Evolutionary conservation across 441 rosid genomes (phyloP).

Genomic region (Breynia disticha): DNA sequence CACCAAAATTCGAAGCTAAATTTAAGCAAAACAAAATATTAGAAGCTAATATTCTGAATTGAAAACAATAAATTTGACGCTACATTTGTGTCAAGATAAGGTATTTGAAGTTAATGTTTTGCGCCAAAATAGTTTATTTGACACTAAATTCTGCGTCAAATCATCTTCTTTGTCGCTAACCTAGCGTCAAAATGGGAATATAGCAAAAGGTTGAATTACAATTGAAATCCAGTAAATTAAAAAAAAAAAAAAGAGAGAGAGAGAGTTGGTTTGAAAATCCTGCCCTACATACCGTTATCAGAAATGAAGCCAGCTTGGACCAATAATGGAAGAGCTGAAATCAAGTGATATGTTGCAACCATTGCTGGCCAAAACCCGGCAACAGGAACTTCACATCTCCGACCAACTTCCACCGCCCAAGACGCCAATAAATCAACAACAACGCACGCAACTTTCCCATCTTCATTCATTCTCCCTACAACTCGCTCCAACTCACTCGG

Average conservation of each 20-base stretch:
- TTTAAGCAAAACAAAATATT: no score
- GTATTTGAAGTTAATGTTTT: no score
- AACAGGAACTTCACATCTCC: constrained; percentile 36
- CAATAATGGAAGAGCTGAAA: constrained; percentile 56
- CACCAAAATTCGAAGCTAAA: no score
- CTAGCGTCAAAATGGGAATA: no score
- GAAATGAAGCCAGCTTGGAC: constrained; percentile 37
- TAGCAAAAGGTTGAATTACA: no score
- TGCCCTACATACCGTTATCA: constrained; percentile 37
- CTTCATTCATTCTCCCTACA: constrained; percentile 20
- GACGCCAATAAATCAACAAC: constrained; percentile 63
- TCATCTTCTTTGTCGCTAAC: no score
- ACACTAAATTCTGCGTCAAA: no score
- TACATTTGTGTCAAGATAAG: no score
- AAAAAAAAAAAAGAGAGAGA: background rate
- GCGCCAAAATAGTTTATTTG: no score
- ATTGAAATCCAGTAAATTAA: no score
- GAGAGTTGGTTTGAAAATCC: background rate
- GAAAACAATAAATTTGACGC: no score
- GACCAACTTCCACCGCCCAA: constrained; percentile 50
- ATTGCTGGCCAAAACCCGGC: constrained; percentile 77
- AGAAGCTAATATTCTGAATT: no score
- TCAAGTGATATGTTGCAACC: constrained; percentile 45
- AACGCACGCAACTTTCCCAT: constrained; percentile 32
- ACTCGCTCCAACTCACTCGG: constrained; percentile 47